Evolutionary conservation across 495 filamentous ascomycete species (phyloP), one percentile per base, ranked within the genome.

Genomic region (Talaromyces stipitatus): DNA sequence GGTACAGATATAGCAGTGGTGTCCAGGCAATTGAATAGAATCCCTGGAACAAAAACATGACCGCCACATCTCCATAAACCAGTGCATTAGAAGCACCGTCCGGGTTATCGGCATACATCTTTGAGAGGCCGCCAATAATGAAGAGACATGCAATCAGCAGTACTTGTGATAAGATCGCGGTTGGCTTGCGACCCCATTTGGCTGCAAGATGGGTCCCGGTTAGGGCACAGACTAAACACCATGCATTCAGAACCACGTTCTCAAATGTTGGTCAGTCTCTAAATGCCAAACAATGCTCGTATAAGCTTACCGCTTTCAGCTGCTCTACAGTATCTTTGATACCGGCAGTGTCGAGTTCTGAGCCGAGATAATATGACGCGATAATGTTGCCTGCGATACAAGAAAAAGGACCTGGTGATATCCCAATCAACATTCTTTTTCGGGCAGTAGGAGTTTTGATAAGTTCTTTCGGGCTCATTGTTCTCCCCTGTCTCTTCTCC

Each of bases 1-100:
- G 82, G 55, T 85, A 84, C 22, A 83, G 75, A 56, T 75, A 78
- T 22, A 83, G 73, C 24, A 86, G 72, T 10, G 82, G 82, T 14
- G 81, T 85, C 69, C 80, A 84, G 11, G 76, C 81, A 58, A 84
- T 77, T 7, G 76, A 80, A 62, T 82, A 85, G 63, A 82, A 76
- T 45, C 82, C 72, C 57, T 85, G 82, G 67, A 84, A 85, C 2
- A 86, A 64, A 18, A 64, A 66, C 60, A 66, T 66, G 8, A 64
- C 50, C 1, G 64, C 62, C 0, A 66, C 62, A 52, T 74, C 66
- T 48, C 72, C 74, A 58, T 78, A 78, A 8, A 78, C 62, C 5
- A 75, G 54, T 33, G 62, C 62, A 29, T 54, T 57, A 7, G 67
- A 69, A 2, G 73, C 69, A 5, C 55, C 59, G 9, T 55, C 51